Evolutionary conservation across 2,329 filamentous ascomycete genomes (phyloP).

Genomic region (Dryadomyces quercus-mongolicae): DNA sequence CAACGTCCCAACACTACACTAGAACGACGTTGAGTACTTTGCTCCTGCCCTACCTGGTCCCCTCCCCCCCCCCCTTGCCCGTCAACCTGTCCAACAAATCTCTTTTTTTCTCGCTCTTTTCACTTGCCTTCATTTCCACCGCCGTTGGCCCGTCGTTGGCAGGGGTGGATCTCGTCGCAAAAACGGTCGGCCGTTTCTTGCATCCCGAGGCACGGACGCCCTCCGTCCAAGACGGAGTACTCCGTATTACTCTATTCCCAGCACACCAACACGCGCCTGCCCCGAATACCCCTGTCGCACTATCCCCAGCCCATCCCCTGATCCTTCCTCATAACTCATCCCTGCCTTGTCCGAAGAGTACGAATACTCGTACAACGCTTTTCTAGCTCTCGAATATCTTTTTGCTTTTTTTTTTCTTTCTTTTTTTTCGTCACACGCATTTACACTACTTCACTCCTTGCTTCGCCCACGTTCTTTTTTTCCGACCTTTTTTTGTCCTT

Average conservation of each 20-base stretch:
- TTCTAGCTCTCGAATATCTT: neutral
- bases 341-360: neutral
- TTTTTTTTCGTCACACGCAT: neutral
- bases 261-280: neutral
- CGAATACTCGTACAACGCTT: neutral
- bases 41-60: too few relatives aligned
- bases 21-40: too few relatives aligned
- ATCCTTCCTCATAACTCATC: neutral
- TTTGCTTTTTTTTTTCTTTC: neutral
- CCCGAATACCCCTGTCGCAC: neutral
- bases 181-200: neutral
- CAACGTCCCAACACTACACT: too few relatives aligned
- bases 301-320: neutral
- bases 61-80: neutral
- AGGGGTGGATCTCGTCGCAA: constrained; percentile 1
- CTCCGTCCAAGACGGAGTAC: neutral
- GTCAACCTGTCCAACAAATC: too few relatives aligned
- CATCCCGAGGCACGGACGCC: neutral
- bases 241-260: neutral
- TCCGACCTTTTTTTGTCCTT: neutral
- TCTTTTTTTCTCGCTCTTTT: neutral
- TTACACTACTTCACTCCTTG: neutral
- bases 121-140: neutral
- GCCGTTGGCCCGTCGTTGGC: neutral
- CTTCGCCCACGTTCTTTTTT: neutral